phyloP scores from a whole-genome alignment of 2,329 filamentous ascomycete species.

The Arthrocladium fulminans region DNA sequence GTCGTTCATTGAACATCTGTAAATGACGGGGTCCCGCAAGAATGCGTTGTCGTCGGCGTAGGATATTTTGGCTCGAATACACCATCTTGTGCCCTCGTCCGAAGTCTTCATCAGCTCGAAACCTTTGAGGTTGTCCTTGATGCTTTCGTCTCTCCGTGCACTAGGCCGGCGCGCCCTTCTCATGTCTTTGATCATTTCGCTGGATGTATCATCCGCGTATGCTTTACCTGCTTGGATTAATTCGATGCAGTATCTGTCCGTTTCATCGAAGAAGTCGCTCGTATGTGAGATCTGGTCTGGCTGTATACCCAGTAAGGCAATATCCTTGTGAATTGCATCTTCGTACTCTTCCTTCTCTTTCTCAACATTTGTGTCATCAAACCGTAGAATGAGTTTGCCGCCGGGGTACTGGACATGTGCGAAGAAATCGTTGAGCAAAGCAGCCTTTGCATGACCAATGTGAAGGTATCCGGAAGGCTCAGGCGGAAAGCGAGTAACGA shows the following conservation, averaged over 20 bases:
- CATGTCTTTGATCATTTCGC: conserved; percentile 78
- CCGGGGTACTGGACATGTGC: conserved; percentile 40
- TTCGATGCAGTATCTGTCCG: conserved; percentile 75
- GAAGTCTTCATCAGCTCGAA: conserved; percentile 93
- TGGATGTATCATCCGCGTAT: conserved; percentile 89
- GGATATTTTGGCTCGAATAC: conserved; percentile 90
- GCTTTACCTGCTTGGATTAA: conserved; percentile 82
- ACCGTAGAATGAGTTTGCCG: conserved; percentile 70
- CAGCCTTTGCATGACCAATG: conserved; percentile 29
- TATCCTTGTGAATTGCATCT: conserved; percentile 85
- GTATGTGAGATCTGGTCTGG: conserved; percentile 82
- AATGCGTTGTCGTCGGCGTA: conserved; percentile 90
- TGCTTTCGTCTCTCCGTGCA: conserved; percentile 63
- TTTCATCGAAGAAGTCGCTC: conserved; percentile 87
- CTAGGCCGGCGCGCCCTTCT: conserved; percentile 77
- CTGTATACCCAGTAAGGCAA: conserved; percentile 82
- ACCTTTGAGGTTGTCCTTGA: conserved; percentile 75
- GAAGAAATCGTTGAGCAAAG: conserved; percentile 28
- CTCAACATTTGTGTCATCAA: conserved; percentile 94
- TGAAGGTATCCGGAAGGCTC: conserved; percentile 32
- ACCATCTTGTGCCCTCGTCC: conserved; percentile 71
- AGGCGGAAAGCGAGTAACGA: conserved; percentile 30
- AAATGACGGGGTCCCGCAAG: conserved; percentile 93
- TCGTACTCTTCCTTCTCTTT: conserved; percentile 98
- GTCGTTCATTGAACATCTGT: conserved; percentile 66